A percentile compares a stretch with the other conserved stretches of the same genome.
Evolutionary conservation across 176 grass and related monocot species (phyloP).

Genomic region (Rhynchospora pubera): DNA sequence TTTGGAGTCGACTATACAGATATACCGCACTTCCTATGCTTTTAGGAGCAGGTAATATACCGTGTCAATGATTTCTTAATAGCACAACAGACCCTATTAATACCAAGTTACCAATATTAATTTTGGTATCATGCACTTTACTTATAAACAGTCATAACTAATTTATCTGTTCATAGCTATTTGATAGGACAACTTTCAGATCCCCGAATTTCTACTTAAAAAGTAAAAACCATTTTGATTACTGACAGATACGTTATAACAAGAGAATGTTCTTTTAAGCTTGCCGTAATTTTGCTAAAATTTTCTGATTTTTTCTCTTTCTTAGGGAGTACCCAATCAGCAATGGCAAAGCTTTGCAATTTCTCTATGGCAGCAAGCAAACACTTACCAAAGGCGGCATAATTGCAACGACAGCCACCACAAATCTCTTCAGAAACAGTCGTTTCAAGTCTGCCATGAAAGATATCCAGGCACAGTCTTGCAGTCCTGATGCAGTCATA

Average conservation of each 20-base stretch:
- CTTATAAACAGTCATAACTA: background rate
- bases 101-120: background rate
- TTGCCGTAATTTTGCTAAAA: background rate
- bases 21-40: slow-evolving; percentile 70
- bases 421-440: slow-evolving; percentile 63
- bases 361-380: slow-evolving; percentile 93
- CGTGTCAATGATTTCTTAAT: background rate
- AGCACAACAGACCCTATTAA: background rate
- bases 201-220: no score
- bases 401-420: slow-evolving; percentile 71
- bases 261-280: no score
- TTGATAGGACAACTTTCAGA: no score
- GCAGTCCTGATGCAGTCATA: slow-evolving; percentile 80
- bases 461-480: slow-evolving; percentile 54
- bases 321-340: slow-evolving; percentile 57
- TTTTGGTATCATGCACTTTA: background rate
- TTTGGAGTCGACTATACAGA: slow-evolving; percentile 78
- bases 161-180: no score
- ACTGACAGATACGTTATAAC: no score
- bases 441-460: slow-evolving; percentile 71
- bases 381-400: slow-evolving; percentile 60
- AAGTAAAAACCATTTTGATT: no score
- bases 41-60: slow-evolving; percentile 73
- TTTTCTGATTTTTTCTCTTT: background rate
- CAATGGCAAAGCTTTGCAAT: slow-evolving; percentile 84